Conservation (phyloP, 371 early-diverging fungal species). For the Mucor mucedo region DNA sequence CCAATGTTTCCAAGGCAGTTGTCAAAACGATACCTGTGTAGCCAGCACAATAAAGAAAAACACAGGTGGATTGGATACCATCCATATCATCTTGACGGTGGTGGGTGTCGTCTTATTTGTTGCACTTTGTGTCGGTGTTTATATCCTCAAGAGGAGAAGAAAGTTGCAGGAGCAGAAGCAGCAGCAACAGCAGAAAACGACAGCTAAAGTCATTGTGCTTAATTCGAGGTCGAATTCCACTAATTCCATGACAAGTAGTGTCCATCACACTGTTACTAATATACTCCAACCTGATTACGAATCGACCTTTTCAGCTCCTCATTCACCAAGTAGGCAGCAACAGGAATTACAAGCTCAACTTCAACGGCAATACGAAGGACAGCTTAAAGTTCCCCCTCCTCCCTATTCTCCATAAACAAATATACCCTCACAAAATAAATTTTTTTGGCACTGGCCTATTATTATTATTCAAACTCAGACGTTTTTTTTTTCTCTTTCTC, state of each 20-base stretch:
- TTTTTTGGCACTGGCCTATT: too few species aligned
- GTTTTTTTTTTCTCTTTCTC: slow-evolving; percentile 3
- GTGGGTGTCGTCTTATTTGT: slow-evolving; percentile 15
- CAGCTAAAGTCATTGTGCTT: neutral
- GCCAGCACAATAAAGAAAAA: neutral
- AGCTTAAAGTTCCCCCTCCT: slow-evolving; percentile 15
- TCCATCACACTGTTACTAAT: slow-evolving; percentile 4
- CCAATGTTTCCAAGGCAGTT: slow-evolving; percentile 20
- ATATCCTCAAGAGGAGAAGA: slow-evolving; percentile 9
- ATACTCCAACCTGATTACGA: slow-evolving; percentile 18
- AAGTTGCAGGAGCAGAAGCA: neutral
- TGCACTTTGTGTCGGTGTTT: neutral
- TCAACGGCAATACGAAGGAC: slow-evolving; percentile 13
- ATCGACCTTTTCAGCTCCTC: slow-evolving; percentile 2
- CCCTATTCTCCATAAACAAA: slow-evolving; percentile 26
- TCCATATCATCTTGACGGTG: slow-evolving; percentile 17
- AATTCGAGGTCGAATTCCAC: slow-evolving; percentile 2
- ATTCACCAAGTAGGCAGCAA: slow-evolving; percentile 26
- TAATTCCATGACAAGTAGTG: neutral
- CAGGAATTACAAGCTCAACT: slow-evolving; percentile 24
- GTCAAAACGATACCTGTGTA: slow-evolving; percentile 13
- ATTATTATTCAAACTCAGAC: neutral
- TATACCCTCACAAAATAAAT: neutral
- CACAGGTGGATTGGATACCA: slow-evolving; percentile 4
- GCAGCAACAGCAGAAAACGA: too few species aligned